Evolutionary conservation across 805 yeast species (phyloP).

Genomic region (Teunomyces gatunensis): DNA sequence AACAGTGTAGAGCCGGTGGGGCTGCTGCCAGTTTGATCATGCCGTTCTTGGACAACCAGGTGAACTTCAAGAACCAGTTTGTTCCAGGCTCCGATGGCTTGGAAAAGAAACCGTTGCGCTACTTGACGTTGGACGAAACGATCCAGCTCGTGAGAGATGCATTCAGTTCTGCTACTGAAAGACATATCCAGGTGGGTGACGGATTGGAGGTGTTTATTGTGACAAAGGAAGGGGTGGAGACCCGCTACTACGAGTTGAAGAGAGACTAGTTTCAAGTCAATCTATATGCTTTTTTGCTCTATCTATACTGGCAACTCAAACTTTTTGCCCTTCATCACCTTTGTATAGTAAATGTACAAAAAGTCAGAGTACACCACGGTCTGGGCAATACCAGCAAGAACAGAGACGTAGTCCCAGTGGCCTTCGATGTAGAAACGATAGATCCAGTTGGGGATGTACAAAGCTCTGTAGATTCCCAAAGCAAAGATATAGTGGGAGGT

Average conservation of each 20-base stretch:
- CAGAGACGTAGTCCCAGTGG: slow-evolving; percentile 64
- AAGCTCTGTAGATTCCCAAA: slow-evolving; percentile 82
- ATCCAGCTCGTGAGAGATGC: slow-evolving; percentile 88
- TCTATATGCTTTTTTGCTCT: neutral
- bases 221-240: slow-evolving; percentile 88
- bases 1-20: slow-evolving; percentile 97
- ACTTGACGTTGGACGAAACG: slow-evolving; percentile 78
- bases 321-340: slow-evolving; percentile 74
- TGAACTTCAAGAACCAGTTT: slow-evolving; percentile 88
- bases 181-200: slow-evolving; percentile 98
- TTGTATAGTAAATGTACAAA: slow-evolving; percentile 82
- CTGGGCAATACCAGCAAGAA: slow-evolving; percentile 81
- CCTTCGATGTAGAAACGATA: slow-evolving; percentile 73
- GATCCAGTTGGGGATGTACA: slow-evolving; percentile 93
- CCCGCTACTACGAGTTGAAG: slow-evolving; percentile 81
- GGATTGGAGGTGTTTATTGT: slow-evolving; percentile 87
- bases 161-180: slow-evolving; percentile 92
- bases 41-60: slow-evolving; percentile 98
- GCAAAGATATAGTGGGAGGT: slow-evolving; percentile 94
- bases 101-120: slow-evolving; percentile 58
- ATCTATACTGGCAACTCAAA: slow-evolving; percentile 63
- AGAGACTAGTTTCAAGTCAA: slow-evolving; percentile 55
- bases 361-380: slow-evolving; percentile 90
- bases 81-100: slow-evolving; percentile 71
- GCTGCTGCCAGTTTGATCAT: slow-evolving; percentile 93